Conservation (phyloP, 108 stramenopile species). For the Fragilaria crotonensis region DNA sequence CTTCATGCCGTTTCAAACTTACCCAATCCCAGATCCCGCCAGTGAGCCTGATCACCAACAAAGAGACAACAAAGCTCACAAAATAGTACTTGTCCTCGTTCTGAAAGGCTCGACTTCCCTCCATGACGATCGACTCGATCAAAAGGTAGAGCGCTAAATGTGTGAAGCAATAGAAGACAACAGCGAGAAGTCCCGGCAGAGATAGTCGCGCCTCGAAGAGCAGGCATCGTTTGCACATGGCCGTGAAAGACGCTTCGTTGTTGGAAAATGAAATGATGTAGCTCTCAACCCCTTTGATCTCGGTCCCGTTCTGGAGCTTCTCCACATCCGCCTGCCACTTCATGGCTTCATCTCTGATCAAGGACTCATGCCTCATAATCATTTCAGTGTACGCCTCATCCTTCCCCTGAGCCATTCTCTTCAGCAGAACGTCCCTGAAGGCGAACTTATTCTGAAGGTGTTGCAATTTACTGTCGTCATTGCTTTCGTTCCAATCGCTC, state of each 20-base stretch:
- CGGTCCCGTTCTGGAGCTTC: not conserved
- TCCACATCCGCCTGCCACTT: no score
- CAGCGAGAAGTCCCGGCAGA: not conserved
- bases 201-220: not conserved
- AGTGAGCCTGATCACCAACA: not conserved
- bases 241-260: not conserved
- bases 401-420: not conserved
- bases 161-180: not conserved
- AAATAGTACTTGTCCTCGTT: not conserved
- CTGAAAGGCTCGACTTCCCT: not conserved
- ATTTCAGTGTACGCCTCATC: not conserved
- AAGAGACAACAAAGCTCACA: not conserved
- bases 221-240: not conserved
- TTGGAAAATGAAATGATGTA: not conserved
- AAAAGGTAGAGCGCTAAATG: not conserved
- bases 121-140: not conserved
- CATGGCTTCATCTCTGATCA: not conserved
- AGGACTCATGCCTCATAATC: not conserved
- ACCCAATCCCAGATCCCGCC: conserved; percentile 1
- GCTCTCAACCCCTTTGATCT: not conserved
- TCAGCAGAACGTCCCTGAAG: not conserved
- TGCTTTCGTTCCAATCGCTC: no score
- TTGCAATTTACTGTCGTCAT: not conserved
- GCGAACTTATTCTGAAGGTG: not conserved
- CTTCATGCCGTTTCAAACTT: not conserved